These are phyloP conservation scores for Coffea canephora DNA, from an alignment of 257 asterid genomes.

Conservation along the genomic window DNA sequence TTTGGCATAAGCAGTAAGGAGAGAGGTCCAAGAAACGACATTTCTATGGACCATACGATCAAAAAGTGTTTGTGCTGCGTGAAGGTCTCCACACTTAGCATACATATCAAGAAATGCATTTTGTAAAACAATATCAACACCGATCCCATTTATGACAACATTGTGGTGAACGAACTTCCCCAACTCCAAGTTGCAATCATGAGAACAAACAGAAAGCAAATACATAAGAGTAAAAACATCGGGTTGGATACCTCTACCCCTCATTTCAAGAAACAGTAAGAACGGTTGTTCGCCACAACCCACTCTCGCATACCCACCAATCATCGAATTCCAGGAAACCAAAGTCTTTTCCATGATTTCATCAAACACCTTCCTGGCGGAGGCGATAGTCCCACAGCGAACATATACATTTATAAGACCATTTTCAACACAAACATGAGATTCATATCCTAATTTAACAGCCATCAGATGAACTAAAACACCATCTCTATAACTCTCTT, in stretches of 20 bases:
- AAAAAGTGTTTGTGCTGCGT: conserved; percentile 15
- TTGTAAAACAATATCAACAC: conserved; percentile 21
- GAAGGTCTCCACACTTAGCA: conserved; percentile 13
- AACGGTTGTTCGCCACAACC: conserved; percentile 37
- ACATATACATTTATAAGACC: conserved; percentile 29
- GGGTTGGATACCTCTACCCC: conserved; percentile 46
- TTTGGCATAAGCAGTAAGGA: conserved; percentile 56
- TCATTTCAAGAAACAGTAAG: conserved; percentile 38
- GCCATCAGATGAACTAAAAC: conserved; percentile 22
- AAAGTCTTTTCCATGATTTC: conserved; percentile 50
- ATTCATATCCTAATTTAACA: conserved; percentile 24
- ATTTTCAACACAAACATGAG: conserved; percentile 29
- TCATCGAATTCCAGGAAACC: conserved; percentile 60
- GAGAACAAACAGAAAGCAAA: conserved; percentile 47
- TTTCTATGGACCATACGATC: conserved; percentile 20
- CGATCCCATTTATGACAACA: conserved; percentile 23
- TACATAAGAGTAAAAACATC: conserved; percentile 54
- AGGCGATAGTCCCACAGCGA: conserved; percentile 7
- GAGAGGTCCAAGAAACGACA: conserved; percentile 69
- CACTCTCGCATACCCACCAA: conserved; percentile 40
- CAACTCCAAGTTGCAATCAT: conserved; percentile 27
- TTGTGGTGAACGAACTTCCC: conserved; percentile 55
- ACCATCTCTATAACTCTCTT: conserved; percentile 8
- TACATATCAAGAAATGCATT: conserved; percentile 30
- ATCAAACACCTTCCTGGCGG: conserved; percentile 39